Evolutionary conservation across 2,329 filamentous ascomycete genomes (phyloP), one percentile per base, ranked within the genome.

Genomic region (Mycocentrospora acerina): DNA sequence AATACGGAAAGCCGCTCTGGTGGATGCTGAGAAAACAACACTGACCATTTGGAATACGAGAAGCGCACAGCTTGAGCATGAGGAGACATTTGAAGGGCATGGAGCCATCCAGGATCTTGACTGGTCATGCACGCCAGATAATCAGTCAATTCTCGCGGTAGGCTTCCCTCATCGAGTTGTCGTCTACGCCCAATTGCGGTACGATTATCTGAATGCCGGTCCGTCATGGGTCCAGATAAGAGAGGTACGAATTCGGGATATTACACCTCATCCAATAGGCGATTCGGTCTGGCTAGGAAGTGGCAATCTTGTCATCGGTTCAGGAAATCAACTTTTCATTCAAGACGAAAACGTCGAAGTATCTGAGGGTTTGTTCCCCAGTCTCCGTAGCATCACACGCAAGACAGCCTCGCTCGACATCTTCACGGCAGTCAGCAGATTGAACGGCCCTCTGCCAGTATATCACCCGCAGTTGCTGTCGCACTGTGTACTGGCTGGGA

Each of bases 381-480:
- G 75, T 34, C 64, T 82, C 29, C 72, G 77, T 19, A 69, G 76
- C 27, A 71, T 75, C 3, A 69, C 74, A 5, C 66, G 68, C 70
- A 57, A 74, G 28, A 67, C 66, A 9, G 74, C 74, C 4, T 74
- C 73, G 2, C 78, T 81, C 62, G 84, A 93, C 59, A 71, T 95
- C 4, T 95, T 94, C 51, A 82, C 90, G 26, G 79, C 90, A 7
- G 87, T 94, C 9, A 86, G 87, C 51, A 77, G 87, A 44, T 75
- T 97, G 32, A 97, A 96, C 58, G 88, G 89, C 0, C 86, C 90
- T 2, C 72, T 97, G 6, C 89, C 93, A 0, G 77, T 94, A 2
- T 98, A 95, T 55, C 91, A 98, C 57, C 93, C 93, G 0, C 89
- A 95, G 57, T 88, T 95, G 42, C 70, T 97, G 17, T 86, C 87